Percentiles rank a stretch among this genome's conserved stretches.
Evolutionary conservation across 257 asterid genomes (phyloP).

Genomic region (Gynochthodes officinalis): DNA sequence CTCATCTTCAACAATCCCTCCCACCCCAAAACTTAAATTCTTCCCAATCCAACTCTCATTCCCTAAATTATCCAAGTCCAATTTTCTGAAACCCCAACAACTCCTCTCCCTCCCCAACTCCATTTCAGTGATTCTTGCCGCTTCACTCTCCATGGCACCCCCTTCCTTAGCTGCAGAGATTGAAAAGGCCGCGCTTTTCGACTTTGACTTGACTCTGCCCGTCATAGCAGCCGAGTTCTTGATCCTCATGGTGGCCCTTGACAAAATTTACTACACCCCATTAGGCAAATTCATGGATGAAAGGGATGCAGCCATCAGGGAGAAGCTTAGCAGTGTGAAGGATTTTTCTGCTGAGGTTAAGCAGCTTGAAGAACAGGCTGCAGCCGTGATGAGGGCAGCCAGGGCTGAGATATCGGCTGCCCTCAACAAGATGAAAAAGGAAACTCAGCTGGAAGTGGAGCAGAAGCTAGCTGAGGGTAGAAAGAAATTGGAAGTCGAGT

Average conservation of each 20-base stretch:
- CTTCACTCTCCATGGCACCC: slow-evolving; percentile 63
- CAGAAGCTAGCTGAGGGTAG: slow-evolving; percentile 70
- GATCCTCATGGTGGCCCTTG: slow-evolving; percentile 82
- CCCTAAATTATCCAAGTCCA: slow-evolving; percentile 45
- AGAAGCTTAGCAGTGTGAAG: slow-evolving; percentile 71
- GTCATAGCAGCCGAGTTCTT: slow-evolving; percentile 68
- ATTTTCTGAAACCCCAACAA: slow-evolving; percentile 39
- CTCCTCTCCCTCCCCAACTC: slow-evolving; percentile 31
- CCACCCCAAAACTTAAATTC: slow-evolving; percentile 43
- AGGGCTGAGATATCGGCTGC: slow-evolving; percentile 90
- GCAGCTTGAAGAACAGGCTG: slow-evolving; percentile 77
- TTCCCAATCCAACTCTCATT: slow-evolving; percentile 27
- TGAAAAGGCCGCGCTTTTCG: slow-evolving; percentile 80
- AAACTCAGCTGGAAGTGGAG: slow-evolving; percentile 84
- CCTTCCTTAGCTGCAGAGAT: slow-evolving; percentile 72
- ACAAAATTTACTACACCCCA: slow-evolving; percentile 80
- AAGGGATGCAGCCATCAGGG: slow-evolving; percentile 75
- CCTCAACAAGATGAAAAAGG: slow-evolving; percentile 90
- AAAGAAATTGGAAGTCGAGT: slow-evolving; percentile 81
- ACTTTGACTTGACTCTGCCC: slow-evolving; percentile 86
- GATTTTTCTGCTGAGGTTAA: slow-evolving; percentile 84
- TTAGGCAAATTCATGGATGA: slow-evolving; percentile 91
- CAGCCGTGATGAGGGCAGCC: slow-evolving; percentile 85
- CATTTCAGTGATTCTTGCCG: slow-evolving; percentile 50
- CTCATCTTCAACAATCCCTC: slow-evolving; percentile 21